Evolutionary conservation across 345 rosid species (phyloP).

Genomic region (Crucihimalaya himalaica): DNA sequence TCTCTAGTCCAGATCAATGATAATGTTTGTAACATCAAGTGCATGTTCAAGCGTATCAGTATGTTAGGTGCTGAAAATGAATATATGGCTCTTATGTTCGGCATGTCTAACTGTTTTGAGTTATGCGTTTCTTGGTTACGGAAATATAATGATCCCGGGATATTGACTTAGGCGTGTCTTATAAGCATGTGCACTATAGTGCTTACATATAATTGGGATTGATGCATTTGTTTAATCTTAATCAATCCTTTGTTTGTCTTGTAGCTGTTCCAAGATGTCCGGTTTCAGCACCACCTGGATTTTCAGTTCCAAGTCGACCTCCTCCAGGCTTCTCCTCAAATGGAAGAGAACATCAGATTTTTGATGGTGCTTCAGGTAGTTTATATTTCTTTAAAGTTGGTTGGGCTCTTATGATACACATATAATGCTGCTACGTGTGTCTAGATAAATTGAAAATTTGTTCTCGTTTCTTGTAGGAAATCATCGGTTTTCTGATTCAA

Average conservation of each 20-base stretch:
- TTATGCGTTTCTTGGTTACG: background rate
- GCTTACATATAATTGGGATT: background rate
- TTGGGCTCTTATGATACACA: background rate
- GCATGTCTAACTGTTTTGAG: background rate
- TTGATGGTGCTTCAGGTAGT: conserved; percentile 58
- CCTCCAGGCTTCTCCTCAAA: conserved; percentile 86
- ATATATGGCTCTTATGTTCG: background rate
- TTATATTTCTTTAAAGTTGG: conserved; percentile 26
- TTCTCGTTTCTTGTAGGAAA: conserved; percentile 48
- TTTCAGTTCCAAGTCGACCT: conserved; percentile 69
- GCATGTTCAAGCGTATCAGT: background rate
- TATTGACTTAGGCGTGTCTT: background rate
- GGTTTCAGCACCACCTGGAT: conserved; percentile 89
- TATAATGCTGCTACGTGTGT: background rate
- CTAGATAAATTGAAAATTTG: background rate
- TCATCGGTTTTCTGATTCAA: conserved; percentile 48
- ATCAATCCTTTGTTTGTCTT: conserved; percentile 11
- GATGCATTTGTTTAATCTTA: background rate
- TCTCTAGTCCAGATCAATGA: background rate
- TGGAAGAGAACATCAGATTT: conserved; percentile 59
- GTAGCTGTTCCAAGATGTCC: conserved; percentile 63
- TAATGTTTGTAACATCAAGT: background rate
- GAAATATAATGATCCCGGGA: background rate
- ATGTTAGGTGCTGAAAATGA: background rate
- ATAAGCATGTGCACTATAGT: conserved; percentile 10